Base-by-base conservation (phyloP, 768 basidiomycete genomes). In the Phlebiopsis gigantea region DNA sequence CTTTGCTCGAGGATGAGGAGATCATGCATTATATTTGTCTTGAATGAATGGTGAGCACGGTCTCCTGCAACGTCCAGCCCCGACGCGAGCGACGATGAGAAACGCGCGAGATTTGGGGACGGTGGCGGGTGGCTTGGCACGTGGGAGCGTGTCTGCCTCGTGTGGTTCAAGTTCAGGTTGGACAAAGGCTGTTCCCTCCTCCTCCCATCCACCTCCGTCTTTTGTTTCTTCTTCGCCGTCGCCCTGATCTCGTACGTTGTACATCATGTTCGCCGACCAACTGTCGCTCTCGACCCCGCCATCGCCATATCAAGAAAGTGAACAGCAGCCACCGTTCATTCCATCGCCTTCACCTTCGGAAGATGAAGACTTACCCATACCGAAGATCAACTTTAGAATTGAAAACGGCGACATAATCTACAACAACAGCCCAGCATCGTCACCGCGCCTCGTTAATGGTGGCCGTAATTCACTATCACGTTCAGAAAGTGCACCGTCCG, bases 401-500 rank as follows among this genome's bases (percentile, higher is more conserved):
- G 50, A 51, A 22, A 51, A 51, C 34, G 34, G 50, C 1, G 21
- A n/a, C 14, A 21, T 51, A 31, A 15, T 62, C n/a, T 51, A 30
- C 60, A 58, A 39, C 8, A 39, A 39, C 17, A 17, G 7, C 58
- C 65, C 31, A 71, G 69, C 56, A 64, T 70, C 22, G 39, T 58
- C 57, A 4, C 57, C 57, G 28, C 74, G 74, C 1, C 61, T 71
- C n/a, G n/a, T 39, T 39, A 39, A 17, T 39, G 34, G 19, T 65
- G 73, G 49, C 77, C 82, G 51, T n/a, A 24, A 5, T 19, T 80
- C 85, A 0, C 75, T 89, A 26, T 80, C 85, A 4, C 83, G 83
- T 45, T 85, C 87, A 41, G 87, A 89, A 65, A 85, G 81, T 63
- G 77, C 81, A 28, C 79, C 80, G 61, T 71, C 80, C n/a, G 66